These are phyloP conservation scores for Tuber brumale DNA, from an alignment of 495 filamentous ascomycete genomes.

Conservation along the genomic window DNA sequence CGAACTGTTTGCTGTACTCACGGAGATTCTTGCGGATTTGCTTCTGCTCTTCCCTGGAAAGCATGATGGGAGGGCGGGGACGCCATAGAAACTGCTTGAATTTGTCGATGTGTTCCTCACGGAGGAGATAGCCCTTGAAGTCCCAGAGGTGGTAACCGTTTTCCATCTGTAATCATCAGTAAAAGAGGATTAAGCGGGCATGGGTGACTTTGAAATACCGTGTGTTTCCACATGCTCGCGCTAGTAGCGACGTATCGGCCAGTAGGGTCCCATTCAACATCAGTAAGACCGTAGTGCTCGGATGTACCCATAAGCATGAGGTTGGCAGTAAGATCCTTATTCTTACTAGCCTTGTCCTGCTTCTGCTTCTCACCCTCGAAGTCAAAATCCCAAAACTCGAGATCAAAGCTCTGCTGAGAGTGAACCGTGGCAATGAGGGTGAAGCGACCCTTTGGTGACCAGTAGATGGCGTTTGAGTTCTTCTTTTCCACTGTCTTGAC, in stretches of 20 bases:
- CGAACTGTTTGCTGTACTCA: conserved; percentile 90
- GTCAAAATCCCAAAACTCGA: conserved; percentile 96
- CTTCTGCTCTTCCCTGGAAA: conserved; percentile 93
- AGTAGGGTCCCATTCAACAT: conserved; percentile 95
- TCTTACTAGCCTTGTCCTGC: conserved; percentile 62
- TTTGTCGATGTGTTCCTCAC: conserved; percentile 88
- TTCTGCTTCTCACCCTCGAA: conserved; percentile 74
- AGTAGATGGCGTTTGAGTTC: conserved; percentile 98
- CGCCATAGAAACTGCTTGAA: conserved; percentile 98
- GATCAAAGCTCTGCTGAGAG: conserved; percentile 83
- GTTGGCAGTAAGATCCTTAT: conserved; percentile 92
- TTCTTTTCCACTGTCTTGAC: conserved; percentile 93
- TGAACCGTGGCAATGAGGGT: conserved; percentile 86
- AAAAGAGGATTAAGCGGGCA: background rate
- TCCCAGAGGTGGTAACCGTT: conserved; percentile 98
- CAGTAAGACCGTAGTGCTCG: conserved; percentile 95
- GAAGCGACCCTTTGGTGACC: conserved; percentile 95
- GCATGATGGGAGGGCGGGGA: conserved; percentile 78
- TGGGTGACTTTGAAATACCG: conserved; percentile 53
- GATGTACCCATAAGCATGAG: conserved; percentile 83
- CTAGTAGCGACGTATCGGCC: conserved; percentile 88
- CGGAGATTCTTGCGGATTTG: conserved; percentile 95
- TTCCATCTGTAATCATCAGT: conserved; percentile 64
- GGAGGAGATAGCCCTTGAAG: conserved; percentile 81
- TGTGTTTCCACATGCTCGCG: conserved; percentile 90